Conservation (phyloP, 352 stramenopile genomes). For the Pythium brassicae region DNA sequence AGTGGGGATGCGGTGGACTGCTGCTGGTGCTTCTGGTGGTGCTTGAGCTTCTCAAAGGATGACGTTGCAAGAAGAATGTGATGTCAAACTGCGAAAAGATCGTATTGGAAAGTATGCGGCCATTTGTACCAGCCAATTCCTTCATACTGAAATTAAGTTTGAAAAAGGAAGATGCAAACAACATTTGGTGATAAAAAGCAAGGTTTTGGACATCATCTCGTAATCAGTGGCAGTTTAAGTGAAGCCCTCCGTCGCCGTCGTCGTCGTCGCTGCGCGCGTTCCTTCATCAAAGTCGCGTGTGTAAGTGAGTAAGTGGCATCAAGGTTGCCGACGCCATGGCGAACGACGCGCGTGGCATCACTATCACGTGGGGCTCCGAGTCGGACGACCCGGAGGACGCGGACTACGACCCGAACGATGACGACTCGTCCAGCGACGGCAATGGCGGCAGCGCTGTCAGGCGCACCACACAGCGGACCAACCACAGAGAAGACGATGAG, state of each 20-base stretch:
- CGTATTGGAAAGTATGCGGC: no score
- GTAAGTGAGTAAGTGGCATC: no score
- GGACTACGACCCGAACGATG: constrained; percentile 15
- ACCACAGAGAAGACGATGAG: neutral
- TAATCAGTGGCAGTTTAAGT: neutral
- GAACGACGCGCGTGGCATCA: neutral
- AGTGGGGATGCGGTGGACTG: no score
- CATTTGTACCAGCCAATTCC: no score
- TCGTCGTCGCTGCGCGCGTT: neutral
- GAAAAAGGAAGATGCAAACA: no score
- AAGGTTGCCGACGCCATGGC: constrained; percentile 7
- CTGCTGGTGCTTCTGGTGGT: no score
- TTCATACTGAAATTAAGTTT: no score
- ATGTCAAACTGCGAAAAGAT: neutral
- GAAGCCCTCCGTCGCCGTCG: neutral
- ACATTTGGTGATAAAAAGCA: neutral
- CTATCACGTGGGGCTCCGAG: constrained; percentile 9
- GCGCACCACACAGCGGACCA: neutral
- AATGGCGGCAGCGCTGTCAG: neutral
- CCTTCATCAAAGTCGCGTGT: no score
- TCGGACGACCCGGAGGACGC: constrained; percentile 11
- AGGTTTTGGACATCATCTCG: no score
- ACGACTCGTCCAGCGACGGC: constrained; percentile 8
- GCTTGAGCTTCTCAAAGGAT: no score
- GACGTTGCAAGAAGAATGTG: no score